Evolutionary conservation across 257 asterid species (phyloP), one percentile per base, ranked within the genome.

Genomic region (Eucommia ulmoides): DNA sequence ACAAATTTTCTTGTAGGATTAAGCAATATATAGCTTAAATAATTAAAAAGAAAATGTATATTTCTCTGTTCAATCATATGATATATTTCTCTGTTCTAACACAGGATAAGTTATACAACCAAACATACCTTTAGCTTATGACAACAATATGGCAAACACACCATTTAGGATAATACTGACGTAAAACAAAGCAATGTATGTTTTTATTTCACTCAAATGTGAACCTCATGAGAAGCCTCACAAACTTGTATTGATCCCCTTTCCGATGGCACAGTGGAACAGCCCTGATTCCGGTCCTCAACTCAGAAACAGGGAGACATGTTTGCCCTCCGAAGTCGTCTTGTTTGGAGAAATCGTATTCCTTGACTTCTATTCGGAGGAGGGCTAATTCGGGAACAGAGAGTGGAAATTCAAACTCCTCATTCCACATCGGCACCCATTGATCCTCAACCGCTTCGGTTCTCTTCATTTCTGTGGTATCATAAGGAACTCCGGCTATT

Each of bases 401-500:
- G 15, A 35, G 44, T 35, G 44, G 44, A 18, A 35, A 35, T 35
- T 35, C 44, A 35, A 35, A 35, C 44, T 3, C 9, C 55, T 51
- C 55, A 1, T 51, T 44, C 55, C 55, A 51, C 19, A 3, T 24
- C 19, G 55, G 55, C 19, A 51, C 29, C 55, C 55, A 51, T 15
- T 51, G 18, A 26, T 51, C 55, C 44, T 51, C 24, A n/a, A 51
- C 22, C 29, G 20, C 2, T 24, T 2, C 29, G 9, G 55, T 51
- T 18, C 29, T 16, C 19, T 24, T 51, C 55, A 51, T 51, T 20
- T n/a, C n/a, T n/a, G n/a, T 51, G 14, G 55, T 19, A 25, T 51
- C 55, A 24, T 23, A 41, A 19, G 55, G 55, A 21, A 51, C 55
- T 25, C 55, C 55, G 18, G 55, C 55, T 24, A 51, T 51, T 51